Conservation (phyloP, 2,329 filamentous ascomycete species). For the Ascochyta rabiei region DNA sequence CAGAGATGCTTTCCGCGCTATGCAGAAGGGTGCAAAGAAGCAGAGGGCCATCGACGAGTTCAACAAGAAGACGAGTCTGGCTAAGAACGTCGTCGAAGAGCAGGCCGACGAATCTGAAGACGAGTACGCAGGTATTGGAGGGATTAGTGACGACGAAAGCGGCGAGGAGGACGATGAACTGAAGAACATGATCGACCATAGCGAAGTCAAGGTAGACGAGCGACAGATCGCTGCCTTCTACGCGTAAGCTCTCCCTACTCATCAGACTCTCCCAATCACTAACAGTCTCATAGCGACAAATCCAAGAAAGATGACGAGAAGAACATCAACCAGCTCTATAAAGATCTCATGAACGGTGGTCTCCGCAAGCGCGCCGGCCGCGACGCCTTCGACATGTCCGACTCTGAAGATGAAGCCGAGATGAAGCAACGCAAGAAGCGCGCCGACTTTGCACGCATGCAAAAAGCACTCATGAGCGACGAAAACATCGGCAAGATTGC, state of each 20-base stretch:
- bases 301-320: conserved; percentile 83
- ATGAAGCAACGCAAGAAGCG: conserved; percentile 80
- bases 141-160: conserved; percentile 84
- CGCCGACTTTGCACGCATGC: conserved; percentile 88
- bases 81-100: conserved; percentile 83
- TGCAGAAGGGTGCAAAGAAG: conserved; percentile 70
- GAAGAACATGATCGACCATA: conserved; percentile 87
- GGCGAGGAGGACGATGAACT: conserved; percentile 76
- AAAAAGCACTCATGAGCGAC: conserved; percentile 83
- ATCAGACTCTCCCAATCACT: conserved; percentile 19
- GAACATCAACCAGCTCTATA: conserved; percentile 87
- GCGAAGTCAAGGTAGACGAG: conserved; percentile 77
- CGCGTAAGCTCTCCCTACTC: conserved; percentile 67
- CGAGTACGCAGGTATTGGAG: conserved; percentile 93
- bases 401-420: conserved; percentile 87
- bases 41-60: conserved; percentile 61
- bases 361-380: conserved; percentile 76
- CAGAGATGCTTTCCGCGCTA: conserved; percentile 68
- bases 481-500: conserved; percentile 91
- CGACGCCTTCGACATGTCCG: conserved; percentile 76
- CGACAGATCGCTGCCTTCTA: conserved; percentile 83
- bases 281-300: conserved; percentile 66
- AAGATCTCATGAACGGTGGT: conserved; percentile 87
- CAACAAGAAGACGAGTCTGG: conserved; percentile 85
- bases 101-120: conserved; percentile 98